Evolutionary conservation across 1,284 basidiomycete genomes (phyloP).

Genomic region (Ustilago hordei): DNA sequence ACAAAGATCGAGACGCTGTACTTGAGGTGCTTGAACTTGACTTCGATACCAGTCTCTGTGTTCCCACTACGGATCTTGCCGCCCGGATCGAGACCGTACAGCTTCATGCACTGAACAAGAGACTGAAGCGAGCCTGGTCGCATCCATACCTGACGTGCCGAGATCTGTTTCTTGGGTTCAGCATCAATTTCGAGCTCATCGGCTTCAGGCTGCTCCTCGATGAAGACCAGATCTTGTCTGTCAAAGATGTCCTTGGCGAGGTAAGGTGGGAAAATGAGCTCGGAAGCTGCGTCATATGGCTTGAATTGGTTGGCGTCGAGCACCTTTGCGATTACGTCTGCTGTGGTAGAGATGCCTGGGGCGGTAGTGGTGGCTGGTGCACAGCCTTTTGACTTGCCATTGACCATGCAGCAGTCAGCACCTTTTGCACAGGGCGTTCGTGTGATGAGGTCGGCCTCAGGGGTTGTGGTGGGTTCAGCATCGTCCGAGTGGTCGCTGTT

Average conservation of each 20-base stretch:
- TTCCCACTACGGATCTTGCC: conserved; percentile 63
- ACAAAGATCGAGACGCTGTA: conserved; percentile 67
- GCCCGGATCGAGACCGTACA: conserved; percentile 36
- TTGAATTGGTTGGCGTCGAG: conserved; percentile 45
- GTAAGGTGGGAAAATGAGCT: conserved; percentile 69
- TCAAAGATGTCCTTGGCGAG: conserved; percentile 61
- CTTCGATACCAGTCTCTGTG: conserved; percentile 63
- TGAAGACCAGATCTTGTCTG: conserved; percentile 56
- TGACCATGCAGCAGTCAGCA: conserved; percentile 58
- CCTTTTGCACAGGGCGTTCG: conserved; percentile 53
- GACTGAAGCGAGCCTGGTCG: conserved; percentile 58
- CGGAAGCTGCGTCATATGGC: conserved; percentile 66
- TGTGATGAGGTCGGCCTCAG: conserved; percentile 47
- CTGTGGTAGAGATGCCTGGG: conserved; percentile 38
- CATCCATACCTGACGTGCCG: conserved; percentile 54
- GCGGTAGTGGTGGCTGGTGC: conserved; percentile 12
- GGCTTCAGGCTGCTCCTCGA: conserved; percentile 37
- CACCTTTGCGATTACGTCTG: conserved; percentile 38
- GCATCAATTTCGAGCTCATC: conserved; percentile 39
- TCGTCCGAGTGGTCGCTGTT: conserved; percentile 47
- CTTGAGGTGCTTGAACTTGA: conserved; percentile 59
- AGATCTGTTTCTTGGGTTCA: conserved; percentile 9
- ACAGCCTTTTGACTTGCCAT: conserved; percentile 40
- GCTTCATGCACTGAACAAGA: conserved; percentile 48
- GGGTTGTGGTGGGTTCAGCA: conserved; percentile 40